Evolutionary conservation across 257 asterid genomes (phyloP).

Genomic region (Ballota nigra): DNA sequence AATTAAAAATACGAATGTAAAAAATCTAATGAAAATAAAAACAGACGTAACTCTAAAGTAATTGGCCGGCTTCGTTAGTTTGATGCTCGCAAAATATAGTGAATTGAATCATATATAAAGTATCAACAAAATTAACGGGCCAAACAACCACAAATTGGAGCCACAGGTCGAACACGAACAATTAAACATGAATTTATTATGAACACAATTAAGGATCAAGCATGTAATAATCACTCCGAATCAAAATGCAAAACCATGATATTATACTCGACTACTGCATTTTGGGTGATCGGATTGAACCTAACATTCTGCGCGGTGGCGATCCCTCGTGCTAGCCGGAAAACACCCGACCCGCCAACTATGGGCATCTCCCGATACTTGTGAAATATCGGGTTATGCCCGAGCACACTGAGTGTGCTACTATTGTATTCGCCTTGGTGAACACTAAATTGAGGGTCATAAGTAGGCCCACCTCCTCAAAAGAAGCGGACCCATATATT

Average conservation of each 20-base stretch:
- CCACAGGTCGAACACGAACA: too few relatives aligned
- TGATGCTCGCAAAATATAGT: too few relatives aligned
- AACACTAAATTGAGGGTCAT: conserved; percentile 36
- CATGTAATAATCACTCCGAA: background rate
- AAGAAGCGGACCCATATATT: conserved; percentile 27
- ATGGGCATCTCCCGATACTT: conserved; percentile 41
- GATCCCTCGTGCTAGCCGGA: conserved; percentile 39
- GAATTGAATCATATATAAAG: too few relatives aligned
- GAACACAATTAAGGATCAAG: too few relatives aligned
- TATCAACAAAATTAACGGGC: too few relatives aligned
- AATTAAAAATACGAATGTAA: too few relatives aligned
- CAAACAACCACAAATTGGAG: too few relatives aligned
- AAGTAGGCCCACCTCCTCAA: conserved; percentile 13
- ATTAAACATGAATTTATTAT: too few relatives aligned
- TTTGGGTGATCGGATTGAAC: conserved; percentile 5
- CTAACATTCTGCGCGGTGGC: conserved; percentile 27
- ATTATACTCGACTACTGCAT: conserved; percentile 45
- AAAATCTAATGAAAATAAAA: too few relatives aligned
- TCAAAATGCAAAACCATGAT: conserved; percentile 27
- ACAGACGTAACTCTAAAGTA: too few relatives aligned
- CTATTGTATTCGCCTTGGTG: conserved; percentile 28
- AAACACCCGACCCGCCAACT: conserved; percentile 43
- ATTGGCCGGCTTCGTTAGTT: too few relatives aligned
- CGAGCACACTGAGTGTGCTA: conserved; percentile 38
- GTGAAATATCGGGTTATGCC: conserved; percentile 24